Conservation (phyloP, 148 eudicot genomes). For the Fagopyrum homotropicum region DNA sequence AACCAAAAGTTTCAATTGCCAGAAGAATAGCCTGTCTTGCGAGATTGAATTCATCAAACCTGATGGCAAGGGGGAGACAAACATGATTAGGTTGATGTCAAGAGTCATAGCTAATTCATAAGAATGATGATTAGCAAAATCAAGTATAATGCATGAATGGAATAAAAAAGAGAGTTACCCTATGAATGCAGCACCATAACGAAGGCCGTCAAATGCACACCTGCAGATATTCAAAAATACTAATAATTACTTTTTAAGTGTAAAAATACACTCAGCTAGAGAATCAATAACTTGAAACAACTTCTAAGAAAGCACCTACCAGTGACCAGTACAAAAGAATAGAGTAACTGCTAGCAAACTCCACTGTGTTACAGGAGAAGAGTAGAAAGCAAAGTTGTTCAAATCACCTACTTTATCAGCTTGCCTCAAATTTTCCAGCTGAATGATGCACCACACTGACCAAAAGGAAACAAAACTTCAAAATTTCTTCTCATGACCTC, state of each 20-base stretch:
- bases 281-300: not conserved
- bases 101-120: no score
- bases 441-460: constrained; percentile 70
- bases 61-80: constrained; percentile 19
- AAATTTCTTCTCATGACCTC: not conserved
- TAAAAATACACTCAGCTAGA: constrained; percentile 1
- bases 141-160: not conserved
- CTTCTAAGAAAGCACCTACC: constrained; percentile 35
- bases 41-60: constrained; percentile 90
- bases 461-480: constrained; percentile 10
- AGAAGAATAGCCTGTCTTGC: constrained; percentile 83
- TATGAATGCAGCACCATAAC: constrained; percentile 89
- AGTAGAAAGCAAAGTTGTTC: constrained; percentile 32
- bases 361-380: constrained; percentile 81
- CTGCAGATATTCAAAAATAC: constrained; percentile 25
- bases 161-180: constrained; percentile 41
- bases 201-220: constrained; percentile 99
- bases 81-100: not conserved
- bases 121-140: not conserved
- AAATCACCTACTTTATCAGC: constrained; percentile 20
- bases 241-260: not conserved
- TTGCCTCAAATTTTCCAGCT: constrained; percentile 46
- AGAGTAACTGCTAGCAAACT: constrained; percentile 70
- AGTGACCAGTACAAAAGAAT: constrained; percentile 92
- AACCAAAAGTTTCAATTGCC: constrained; percentile 82